A percentile compares a stretch with the other conserved stretches of the same genome.
These are phyloP conservation scores for Fusarium sp. DNA, from an alignment of 2,329 filamentous ascomycete species.

Conservation along the genomic window DNA sequence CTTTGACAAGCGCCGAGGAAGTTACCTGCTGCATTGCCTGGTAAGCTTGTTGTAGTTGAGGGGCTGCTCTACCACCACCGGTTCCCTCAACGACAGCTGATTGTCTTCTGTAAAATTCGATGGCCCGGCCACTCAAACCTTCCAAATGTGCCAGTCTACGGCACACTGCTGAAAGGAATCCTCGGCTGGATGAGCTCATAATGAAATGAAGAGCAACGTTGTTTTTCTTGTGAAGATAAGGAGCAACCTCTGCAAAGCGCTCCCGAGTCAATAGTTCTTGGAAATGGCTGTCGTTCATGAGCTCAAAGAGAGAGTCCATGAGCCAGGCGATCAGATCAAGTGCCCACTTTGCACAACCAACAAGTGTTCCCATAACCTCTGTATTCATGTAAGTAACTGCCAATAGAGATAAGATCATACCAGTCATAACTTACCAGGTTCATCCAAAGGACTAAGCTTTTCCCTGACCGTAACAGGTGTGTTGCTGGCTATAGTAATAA, in stretches of 20 bases:
- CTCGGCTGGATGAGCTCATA: constrained; percentile 78
- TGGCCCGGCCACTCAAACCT: constrained; percentile 59
- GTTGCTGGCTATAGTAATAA: constrained; percentile 72
- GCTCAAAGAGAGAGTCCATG: constrained; percentile 66
- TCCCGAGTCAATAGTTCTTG: constrained; percentile 60
- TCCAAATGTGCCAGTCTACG: constrained; percentile 71
- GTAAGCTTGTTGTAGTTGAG: constrained; percentile 67
- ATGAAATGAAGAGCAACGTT: constrained; percentile 71
- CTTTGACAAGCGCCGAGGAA: constrained; percentile 65
- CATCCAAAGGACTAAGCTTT: constrained; percentile 69
- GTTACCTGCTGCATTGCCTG: constrained; percentile 64
- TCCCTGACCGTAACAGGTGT: constrained; percentile 64
- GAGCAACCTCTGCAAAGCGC: constrained; percentile 61
- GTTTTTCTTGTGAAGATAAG: constrained; percentile 64
- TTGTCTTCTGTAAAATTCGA: constrained; percentile 62
- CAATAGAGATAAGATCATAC: not conserved
- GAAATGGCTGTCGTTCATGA: constrained; percentile 64
- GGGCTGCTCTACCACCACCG: constrained; percentile 53
- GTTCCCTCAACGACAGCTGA: constrained; percentile 55
- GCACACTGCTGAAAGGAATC: constrained; percentile 76
- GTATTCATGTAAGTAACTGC: constrained; percentile 12
- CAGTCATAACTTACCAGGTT: constrained; percentile 55
- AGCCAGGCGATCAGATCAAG: constrained; percentile 76
- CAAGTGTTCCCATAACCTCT: constrained; percentile 79
- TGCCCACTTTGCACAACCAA: constrained; percentile 82